phyloP scores from a whole-genome alignment of 208 protist species.

The Crithidia expoeki region DNA sequence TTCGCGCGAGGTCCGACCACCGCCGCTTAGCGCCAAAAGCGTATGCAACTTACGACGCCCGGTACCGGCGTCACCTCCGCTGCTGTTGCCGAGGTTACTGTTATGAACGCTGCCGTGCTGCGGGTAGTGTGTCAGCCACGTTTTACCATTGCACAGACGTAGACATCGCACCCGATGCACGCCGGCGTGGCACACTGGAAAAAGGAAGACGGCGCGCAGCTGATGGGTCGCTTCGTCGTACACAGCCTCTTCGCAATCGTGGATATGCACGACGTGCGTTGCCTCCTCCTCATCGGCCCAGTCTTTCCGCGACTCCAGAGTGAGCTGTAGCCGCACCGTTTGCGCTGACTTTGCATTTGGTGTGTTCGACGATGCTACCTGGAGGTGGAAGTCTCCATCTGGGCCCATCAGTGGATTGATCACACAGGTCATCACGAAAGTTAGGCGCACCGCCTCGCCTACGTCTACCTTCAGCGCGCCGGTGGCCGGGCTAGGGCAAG shows the following conservation, averaged over 20 bases:
- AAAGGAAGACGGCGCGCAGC: slow-evolving; percentile 46
- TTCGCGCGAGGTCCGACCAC: neutral
- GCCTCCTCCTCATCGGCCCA: slow-evolving; percentile 60
- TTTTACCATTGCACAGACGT: slow-evolving; percentile 45
- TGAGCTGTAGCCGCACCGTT: slow-evolving; percentile 31
- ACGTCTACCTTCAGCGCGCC: slow-evolving; percentile 24
- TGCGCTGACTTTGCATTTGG: neutral
- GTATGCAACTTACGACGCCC: neutral
- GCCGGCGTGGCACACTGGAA: slow-evolving; percentile 67
- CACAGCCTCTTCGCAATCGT: slow-evolving; percentile 15
- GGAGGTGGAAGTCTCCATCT: neutral
- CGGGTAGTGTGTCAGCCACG: slow-evolving; percentile 43
- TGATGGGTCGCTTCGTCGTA: slow-evolving; percentile 40
- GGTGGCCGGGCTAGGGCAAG: neutral
- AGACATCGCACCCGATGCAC: slow-evolving; percentile 62
- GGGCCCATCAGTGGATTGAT: slow-evolving; percentile 37
- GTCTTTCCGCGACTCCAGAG: slow-evolving; percentile 75
- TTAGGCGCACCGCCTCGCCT: slow-evolving; percentile 40
- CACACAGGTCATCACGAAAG: slow-evolving; percentile 30
- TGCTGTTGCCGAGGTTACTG: neutral
- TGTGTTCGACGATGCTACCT: neutral
- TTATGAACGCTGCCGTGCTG: slow-evolving; percentile 1
- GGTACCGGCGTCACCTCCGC: no score
- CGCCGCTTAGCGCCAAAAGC: neutral
- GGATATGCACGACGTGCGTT: slow-evolving; percentile 61